Conservation (phyloP, 257 asterid species). For the Solanum peruvianum region DNA sequence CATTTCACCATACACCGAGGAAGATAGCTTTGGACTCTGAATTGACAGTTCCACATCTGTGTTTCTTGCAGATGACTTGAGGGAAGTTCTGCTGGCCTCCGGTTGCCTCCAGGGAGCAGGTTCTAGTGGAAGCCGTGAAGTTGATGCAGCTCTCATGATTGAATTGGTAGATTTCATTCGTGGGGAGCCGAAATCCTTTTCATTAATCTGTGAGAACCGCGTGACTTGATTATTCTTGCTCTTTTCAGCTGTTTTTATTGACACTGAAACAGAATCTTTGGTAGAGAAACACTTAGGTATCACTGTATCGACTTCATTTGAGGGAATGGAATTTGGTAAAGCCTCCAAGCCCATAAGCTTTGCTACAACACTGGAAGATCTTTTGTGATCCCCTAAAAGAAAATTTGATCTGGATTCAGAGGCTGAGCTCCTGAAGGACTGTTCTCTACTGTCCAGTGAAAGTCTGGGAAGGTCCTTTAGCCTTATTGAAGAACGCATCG, state of each 20-base stretch:
- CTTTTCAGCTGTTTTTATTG: slow-evolving; percentile 16
- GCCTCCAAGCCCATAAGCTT: slow-evolving; percentile 92
- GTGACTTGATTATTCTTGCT: slow-evolving; percentile 23
- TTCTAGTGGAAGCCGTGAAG: slow-evolving; percentile 65
- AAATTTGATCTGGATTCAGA: slow-evolving; percentile 40
- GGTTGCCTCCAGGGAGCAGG: slow-evolving; percentile 79
- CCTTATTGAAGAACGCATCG: slow-evolving; percentile 31
- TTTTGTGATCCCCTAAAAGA: slow-evolving; percentile 32
- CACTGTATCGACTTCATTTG: slow-evolving; percentile 19
- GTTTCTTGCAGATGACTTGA: slow-evolving; percentile 21
- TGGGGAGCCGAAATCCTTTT: slow-evolving; percentile 30
- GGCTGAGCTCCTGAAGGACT: slow-evolving; percentile 35
- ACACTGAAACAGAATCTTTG: slow-evolving; percentile 18
- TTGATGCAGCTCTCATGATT: slow-evolving; percentile 19
- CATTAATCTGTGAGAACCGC: slow-evolving; percentile 18
- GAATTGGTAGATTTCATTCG: slow-evolving; percentile 11
- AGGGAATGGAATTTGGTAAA: slow-evolving; percentile 36
- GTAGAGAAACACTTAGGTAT: slow-evolving; percentile 9
- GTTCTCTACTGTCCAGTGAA: slow-evolving; percentile 80
- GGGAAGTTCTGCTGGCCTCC: slow-evolving; percentile 28
- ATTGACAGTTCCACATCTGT: slow-evolving; percentile 19
- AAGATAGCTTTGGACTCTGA: slow-evolving; percentile 22
- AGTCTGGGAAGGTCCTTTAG: slow-evolving; percentile 69
- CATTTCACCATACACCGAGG: slow-evolving; percentile 71
- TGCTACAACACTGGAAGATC: slow-evolving; percentile 60